These are phyloP conservation scores for Pseudogymnoascus sp. DNA, from an alignment of 2,329 filamentous ascomycete genomes.

Conservation along the genomic window DNA sequence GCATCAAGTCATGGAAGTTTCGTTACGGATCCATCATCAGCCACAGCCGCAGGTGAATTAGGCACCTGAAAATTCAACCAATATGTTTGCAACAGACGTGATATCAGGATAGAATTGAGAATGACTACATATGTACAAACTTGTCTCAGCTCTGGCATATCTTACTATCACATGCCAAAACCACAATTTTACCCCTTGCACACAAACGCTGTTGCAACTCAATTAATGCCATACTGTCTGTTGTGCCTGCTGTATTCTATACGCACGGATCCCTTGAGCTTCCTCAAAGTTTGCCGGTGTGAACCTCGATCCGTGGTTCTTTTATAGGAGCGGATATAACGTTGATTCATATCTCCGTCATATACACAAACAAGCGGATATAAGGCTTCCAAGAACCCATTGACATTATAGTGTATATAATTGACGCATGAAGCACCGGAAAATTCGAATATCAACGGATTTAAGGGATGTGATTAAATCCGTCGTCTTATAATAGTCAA, in stretches of 20 bases:
- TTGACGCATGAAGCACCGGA: neutral
- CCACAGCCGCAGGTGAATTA: neutral
- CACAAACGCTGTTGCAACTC: neutral
- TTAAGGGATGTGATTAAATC: neutral
- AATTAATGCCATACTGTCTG: neutral
- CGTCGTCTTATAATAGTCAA: neutral
- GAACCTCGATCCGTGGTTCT: neutral
- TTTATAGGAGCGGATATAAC: neutral
- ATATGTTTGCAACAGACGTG: neutral
- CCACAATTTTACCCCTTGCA: neutral
- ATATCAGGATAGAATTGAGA: neutral
- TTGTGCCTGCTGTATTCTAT: neutral
- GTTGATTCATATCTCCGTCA: neutral
- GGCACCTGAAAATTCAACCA: neutral
- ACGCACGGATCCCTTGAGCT: neutral
- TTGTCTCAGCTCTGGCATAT: neutral
- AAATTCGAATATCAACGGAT: neutral
- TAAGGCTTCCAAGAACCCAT: neutral
- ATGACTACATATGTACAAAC: too few species aligned
- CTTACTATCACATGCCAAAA: neutral
- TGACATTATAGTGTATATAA: neutral
- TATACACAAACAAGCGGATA: neutral
- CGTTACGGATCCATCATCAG: neutral
- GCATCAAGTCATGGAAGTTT: neutral
- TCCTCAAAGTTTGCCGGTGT: neutral